Evolutionary conservation across 805 yeast genomes (phyloP).

Genomic region (Helenozyma rhizophorensis): DNA sequence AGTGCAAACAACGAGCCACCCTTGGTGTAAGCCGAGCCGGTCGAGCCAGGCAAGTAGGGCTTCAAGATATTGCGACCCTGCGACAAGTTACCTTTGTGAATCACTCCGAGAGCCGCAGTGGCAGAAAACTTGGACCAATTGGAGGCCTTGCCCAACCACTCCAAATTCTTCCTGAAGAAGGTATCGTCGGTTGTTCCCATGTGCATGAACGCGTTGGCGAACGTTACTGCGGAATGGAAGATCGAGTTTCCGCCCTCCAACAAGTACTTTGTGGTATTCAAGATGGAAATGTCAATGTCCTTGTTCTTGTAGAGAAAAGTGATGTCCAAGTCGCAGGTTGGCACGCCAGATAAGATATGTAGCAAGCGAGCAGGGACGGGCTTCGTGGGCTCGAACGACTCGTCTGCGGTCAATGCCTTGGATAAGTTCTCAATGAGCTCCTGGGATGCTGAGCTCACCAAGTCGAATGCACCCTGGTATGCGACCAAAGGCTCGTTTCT

Average conservation of each 20-base stretch:
- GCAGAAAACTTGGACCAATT: slow-evolving; percentile 98
- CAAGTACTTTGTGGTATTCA: slow-evolving; percentile 73
- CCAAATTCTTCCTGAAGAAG: slow-evolving; percentile 83
- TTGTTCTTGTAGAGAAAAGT: slow-evolving; percentile 84
- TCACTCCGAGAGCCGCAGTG: slow-evolving; percentile 96
- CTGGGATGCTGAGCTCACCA: slow-evolving; percentile 88
- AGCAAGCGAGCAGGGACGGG: slow-evolving; percentile 43
- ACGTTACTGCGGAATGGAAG: slow-evolving; percentile 93
- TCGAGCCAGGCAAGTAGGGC: slow-evolving; percentile 83
- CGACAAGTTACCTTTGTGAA: slow-evolving; percentile 89
- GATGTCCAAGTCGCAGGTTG: slow-evolving; percentile 87
- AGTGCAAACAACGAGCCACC: slow-evolving; percentile 95
- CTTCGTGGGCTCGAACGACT: slow-evolving; percentile 20
- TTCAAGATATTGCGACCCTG: slow-evolving; percentile 84
- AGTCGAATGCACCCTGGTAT: slow-evolving; percentile 91
- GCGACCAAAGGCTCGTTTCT: slow-evolving; percentile 55
- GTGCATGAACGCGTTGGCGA: slow-evolving; percentile 90
- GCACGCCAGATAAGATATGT: slow-evolving; percentile 81
- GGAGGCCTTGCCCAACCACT: slow-evolving; percentile 96
- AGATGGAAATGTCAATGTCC: slow-evolving; percentile 77
- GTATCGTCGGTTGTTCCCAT: slow-evolving; percentile 95
- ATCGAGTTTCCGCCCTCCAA: slow-evolving; percentile 91
- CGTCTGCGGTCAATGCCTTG: slow-evolving; percentile 32
- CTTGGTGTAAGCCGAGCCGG: slow-evolving; percentile 81
- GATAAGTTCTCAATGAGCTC: slow-evolving; percentile 65